Base-by-base conservation (phyloP, 2,329 filamentous ascomycete genomes). In the Claviceps cyperi region DNA sequence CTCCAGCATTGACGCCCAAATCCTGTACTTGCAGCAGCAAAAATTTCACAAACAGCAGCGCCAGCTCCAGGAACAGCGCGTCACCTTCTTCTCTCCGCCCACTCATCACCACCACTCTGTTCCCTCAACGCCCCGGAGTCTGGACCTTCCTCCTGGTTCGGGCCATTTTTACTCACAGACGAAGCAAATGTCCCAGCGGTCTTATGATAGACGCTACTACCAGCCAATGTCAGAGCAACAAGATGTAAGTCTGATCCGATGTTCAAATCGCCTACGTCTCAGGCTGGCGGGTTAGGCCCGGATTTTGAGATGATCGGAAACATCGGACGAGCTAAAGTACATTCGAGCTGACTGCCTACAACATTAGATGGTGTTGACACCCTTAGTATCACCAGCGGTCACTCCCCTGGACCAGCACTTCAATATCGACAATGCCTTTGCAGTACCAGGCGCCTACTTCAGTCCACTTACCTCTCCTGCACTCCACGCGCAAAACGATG, bases 401-500 rank as follows among this genome's bases (percentile, higher is more conserved):
- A 90, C 86, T 2, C 86, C 86, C 21, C 73, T 89, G 47, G 86
- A 90, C 59, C 73, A 78, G 41, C 80, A 83, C 55, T 88, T 86
- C 61, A 72, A 75, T 44, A 69, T 78, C 52, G 76, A 80, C 22
- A 67, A 66, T 35, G 69, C 70, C 46, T 86, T 80, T 58, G 75
- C 77, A 5, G 73, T 86, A 3, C 81, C 83, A 0, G 78, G 77
- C 37, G 77, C 84, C 36, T 91, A 89, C 66, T 90, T 92, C 63
- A 92, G 86, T 60, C 86, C 86, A 9, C 72, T 92, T 46, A 89
- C 84, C 5, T 92, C 86, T 15, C 86, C 86, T 1, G 85, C 86
- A 3, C 70, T 92, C 17, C 83, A 86, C 63, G 84, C 85, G 1
- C 84, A 89, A 62, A 78, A 71, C 53, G 77, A 81, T 50, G 60